A percentile compares a stretch with the other conserved stretches of the same genome.
Conservation (phyloP, 2,329 filamentous ascomycete genomes). For the Rugonectria rugulosa region DNA sequence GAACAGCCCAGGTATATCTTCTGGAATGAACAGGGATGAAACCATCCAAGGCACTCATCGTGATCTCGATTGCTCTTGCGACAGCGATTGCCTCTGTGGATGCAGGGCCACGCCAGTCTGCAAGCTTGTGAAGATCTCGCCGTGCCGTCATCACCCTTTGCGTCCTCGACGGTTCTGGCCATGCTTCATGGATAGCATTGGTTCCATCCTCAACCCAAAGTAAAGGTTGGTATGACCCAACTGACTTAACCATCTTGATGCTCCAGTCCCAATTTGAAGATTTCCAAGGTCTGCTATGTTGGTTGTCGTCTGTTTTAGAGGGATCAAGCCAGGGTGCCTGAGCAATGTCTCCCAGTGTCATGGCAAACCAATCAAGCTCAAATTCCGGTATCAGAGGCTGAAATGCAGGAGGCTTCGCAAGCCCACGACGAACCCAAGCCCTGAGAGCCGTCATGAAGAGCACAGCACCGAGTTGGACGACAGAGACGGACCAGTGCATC, state of each 20-base stretch:
- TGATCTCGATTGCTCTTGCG: slow-evolving; percentile 31
- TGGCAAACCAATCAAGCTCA: slow-evolving; percentile 25
- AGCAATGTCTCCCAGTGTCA: neutral
- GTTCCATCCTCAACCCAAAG: neutral
- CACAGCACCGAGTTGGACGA: slow-evolving; percentile 36
- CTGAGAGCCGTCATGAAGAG: slow-evolving; percentile 37
- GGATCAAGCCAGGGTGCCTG: neutral
- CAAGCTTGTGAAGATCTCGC: slow-evolving; percentile 26
- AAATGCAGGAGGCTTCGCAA: neutral
- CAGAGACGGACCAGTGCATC: slow-evolving; percentile 38
- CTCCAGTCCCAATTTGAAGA: too few species aligned
- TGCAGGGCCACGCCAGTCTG: slow-evolving; percentile 32
- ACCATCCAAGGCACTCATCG: slow-evolving; percentile 32
- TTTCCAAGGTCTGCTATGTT: too few species aligned
- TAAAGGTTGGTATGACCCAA: neutral
- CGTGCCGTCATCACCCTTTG: slow-evolving; percentile 28
- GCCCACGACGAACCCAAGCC: slow-evolving; percentile 33
- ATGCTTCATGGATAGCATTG: too few species aligned
- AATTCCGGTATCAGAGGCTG: slow-evolving; percentile 21
- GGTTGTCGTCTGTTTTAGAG: neutral
- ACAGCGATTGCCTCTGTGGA: slow-evolving; percentile 23
- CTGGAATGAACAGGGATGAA: neutral
- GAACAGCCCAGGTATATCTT: too few species aligned
- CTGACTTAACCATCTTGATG: too few species aligned
- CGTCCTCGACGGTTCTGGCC: slow-evolving; percentile 6